A percentile compares a stretch with the other conserved stretches of the same genome.
phyloP scores from a whole-genome alignment of 1,284 basidiomycete genomes.

The Mycena sp. region DNA sequence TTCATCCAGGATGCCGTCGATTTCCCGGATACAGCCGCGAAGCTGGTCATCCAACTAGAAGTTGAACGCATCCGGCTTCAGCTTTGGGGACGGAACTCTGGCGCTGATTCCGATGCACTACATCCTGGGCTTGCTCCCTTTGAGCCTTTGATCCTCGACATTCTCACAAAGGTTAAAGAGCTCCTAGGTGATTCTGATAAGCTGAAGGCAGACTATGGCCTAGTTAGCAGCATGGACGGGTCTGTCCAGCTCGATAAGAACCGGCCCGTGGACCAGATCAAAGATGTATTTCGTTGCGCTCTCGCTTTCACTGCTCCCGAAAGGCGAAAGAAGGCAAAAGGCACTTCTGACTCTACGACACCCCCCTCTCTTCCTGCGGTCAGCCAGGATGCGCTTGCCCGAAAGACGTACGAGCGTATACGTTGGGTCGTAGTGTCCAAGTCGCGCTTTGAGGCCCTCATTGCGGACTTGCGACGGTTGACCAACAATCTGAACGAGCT shows the following conservation, averaged over 20 bases:
- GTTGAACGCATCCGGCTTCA: constrained; percentile 6
- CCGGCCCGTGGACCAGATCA: neutral
- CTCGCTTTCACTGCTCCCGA: neutral
- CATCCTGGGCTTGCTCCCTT: neutral
- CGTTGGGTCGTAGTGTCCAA: neutral
- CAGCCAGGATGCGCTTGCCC: neutral
- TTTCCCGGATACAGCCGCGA: constrained; percentile 3
- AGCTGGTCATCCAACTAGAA: constrained; percentile 4
- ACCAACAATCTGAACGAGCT: neutral
- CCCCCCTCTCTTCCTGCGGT: neutral
- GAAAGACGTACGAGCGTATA: neutral
- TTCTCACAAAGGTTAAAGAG: neutral
- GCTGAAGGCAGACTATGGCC: neutral
- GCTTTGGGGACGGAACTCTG: constrained; percentile 9
- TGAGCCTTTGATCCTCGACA: neutral
- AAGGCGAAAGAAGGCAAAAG: neutral
- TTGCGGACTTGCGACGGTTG: neutral
- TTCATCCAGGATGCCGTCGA: neutral
- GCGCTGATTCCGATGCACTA: neutral
- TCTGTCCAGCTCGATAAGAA: neutral
- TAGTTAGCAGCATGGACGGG: neutral
- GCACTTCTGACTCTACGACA: neutral
- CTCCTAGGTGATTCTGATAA: neutral
- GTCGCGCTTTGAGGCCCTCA: neutral
- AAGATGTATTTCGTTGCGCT: neutral